A percentile compares a stretch with the other conserved stretches of the same genome.
These are phyloP conservation scores for Ustilago hordei DNA, from an alignment of 1,284 basidiomycete species.

Conservation along the genomic window DNA sequence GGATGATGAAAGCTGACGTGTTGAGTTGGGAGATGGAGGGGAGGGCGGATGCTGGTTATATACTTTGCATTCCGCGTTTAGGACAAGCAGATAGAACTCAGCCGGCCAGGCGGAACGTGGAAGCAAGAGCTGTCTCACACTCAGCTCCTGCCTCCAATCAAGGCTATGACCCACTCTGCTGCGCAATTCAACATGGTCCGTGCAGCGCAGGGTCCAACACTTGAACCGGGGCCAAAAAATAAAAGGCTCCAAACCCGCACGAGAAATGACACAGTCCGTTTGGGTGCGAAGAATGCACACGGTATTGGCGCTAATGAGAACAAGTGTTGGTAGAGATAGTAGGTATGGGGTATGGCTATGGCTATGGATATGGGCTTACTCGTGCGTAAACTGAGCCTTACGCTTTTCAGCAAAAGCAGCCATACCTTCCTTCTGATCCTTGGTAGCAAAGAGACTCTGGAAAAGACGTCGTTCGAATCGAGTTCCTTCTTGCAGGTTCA, in stretches of 20 bases:
- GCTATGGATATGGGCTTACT: conserved; percentile 28
- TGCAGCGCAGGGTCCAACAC: conserved; percentile 31
- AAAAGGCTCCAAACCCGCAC: neutral
- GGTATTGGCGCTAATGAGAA: neutral
- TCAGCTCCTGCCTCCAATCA: neutral
- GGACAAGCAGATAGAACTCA: neutral
- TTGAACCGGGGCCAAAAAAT: neutral
- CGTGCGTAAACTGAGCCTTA: conserved; percentile 71
- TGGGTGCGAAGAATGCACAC: conserved; percentile 5
- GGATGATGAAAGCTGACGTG: neutral
- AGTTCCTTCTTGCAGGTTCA: conserved; percentile 84
- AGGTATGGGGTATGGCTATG: no score
- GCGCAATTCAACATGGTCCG: conserved; percentile 22
- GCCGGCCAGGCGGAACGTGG: neutral
- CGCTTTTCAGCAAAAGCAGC: conserved; percentile 96
- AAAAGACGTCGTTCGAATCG: conserved; percentile 89
- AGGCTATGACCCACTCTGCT: conserved; percentile 6
- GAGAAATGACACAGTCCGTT: neutral
- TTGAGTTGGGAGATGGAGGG: neutral
- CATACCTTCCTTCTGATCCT: conserved; percentile 99
- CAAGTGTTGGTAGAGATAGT: no score
- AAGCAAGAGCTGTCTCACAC: conserved; percentile 9
- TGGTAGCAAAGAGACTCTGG: conserved; percentile 91
- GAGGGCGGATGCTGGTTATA: conserved; percentile 3
- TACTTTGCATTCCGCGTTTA: neutral